phyloP scores from a whole-genome alignment of 768 basidiomycete genomes.

The Kondoa malvinella region DNA sequence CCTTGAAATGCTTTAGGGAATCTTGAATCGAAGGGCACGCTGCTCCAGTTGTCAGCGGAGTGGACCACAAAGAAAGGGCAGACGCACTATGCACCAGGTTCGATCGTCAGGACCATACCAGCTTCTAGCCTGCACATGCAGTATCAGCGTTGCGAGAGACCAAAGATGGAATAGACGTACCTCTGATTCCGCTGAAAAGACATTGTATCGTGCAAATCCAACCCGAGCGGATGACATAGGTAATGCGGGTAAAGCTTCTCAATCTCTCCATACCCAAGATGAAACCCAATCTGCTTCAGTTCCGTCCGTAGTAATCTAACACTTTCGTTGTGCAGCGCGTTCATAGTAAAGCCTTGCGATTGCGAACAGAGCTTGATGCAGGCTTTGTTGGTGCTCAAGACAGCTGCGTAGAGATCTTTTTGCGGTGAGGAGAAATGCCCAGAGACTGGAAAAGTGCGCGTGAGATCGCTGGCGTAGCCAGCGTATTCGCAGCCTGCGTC shows the following conservation, averaged over 20 bases:
- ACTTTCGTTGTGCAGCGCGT: constrained; percentile 60
- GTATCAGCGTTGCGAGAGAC: constrained; percentile 3
- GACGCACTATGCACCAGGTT: constrained; percentile 44
- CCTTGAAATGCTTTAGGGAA: constrained; percentile 83
- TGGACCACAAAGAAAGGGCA: too few species aligned
- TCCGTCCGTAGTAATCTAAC: constrained; percentile 52
- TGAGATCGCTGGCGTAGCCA: constrained; percentile 89
- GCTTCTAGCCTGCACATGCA: constrained; percentile 40
- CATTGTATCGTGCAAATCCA: constrained; percentile 77
- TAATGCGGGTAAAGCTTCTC: constrained; percentile 78
- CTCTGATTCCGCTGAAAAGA: constrained; percentile 29
- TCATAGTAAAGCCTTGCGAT: constrained; percentile 42
- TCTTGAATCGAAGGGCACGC: constrained; percentile 59
- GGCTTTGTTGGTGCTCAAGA: constrained; percentile 33
- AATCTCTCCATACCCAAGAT: constrained; percentile 45
- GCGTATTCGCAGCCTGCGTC: constrained; percentile 35
- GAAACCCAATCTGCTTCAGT: constrained; percentile 60
- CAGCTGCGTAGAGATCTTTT: constrained; percentile 54
- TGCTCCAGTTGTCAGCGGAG: constrained; percentile 38
- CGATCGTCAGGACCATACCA: constrained; percentile 85
- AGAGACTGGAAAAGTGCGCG: constrained; percentile 60
- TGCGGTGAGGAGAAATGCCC: constrained; percentile 67
- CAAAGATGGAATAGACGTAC: constrained; percentile 23
- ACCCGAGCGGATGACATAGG: constrained; percentile 77
- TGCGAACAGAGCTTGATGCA: constrained; percentile 33